Percentiles rank a stretch among this genome's conserved stretches.
These are phyloP conservation scores for Eucalyptus cloeziana DNA, from an alignment of 345 rosid species.

Conservation along the genomic window DNA sequence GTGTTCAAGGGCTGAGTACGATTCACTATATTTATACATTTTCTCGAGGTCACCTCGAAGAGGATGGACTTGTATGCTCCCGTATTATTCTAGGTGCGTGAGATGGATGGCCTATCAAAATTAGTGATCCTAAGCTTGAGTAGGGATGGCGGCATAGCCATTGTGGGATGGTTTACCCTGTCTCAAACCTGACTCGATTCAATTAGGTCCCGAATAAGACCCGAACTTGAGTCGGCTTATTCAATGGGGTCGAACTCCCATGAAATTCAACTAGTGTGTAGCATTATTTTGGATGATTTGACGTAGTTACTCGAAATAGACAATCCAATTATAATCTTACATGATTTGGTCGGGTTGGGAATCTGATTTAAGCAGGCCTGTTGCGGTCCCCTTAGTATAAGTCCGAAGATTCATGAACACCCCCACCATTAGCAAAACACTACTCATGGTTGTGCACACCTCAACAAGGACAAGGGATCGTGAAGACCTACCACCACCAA, in stretches of 20 bases:
- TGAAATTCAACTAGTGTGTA: not conserved
- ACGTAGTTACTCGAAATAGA: not conserved
- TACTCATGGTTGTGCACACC: not conserved
- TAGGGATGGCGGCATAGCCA: not conserved
- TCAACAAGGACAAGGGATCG: not conserved
- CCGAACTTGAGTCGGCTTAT: not conserved
- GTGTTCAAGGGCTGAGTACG: not conserved
- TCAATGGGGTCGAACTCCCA: not conserved
- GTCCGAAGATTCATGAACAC: not conserved
- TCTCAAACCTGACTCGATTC: not conserved
- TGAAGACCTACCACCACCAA: not conserved
- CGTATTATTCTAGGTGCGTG: not conserved
- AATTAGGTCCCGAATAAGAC: not conserved
- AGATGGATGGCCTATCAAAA: not conserved
- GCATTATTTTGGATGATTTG: not conserved
- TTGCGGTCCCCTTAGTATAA: not conserved
- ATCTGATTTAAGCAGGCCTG: rapidly evolving
- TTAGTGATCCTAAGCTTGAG: not conserved
- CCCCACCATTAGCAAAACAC: not conserved
- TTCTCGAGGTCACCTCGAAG: not conserved
- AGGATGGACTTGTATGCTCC: not conserved
- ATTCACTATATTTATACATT: not conserved
- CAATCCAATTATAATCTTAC: not conserved
- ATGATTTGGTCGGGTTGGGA: not conserved
- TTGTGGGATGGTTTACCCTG: not conserved